phyloP scores from a whole-genome alignment of 1,284 basidiomycete genomes.

The Leccinum fallax region DNA sequence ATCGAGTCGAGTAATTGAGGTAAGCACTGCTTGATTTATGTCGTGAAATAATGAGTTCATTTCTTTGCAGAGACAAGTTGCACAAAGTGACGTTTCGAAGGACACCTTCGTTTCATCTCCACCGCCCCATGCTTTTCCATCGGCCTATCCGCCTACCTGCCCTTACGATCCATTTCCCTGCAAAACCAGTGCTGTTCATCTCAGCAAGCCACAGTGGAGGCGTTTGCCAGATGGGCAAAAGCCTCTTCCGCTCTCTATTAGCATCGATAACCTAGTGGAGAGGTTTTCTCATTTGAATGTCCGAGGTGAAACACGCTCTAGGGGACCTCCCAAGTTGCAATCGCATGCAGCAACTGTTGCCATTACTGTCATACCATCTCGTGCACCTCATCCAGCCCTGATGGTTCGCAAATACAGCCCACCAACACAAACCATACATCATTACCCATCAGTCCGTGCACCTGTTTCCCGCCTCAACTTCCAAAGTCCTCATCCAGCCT shows the following conservation, averaged over 20 bases:
- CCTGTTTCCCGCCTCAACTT: constrained; percentile 6
- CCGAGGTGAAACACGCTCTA: constrained; percentile 8
- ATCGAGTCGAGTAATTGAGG: neutral
- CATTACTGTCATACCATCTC: constrained; percentile 21
- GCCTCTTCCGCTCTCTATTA: neutral
- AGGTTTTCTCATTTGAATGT: constrained; percentile 22
- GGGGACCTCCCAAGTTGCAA: neutral
- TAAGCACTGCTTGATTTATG: neutral
- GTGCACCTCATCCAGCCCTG: constrained; percentile 25
- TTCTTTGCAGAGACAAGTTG: neutral
- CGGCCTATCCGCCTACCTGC: constrained; percentile 20
- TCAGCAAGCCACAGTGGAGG: constrained; percentile 8
- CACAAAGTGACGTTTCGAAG: neutral
- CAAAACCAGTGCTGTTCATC: constrained; percentile 6
- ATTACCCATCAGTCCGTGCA: neutral
- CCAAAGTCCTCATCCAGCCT: neutral
- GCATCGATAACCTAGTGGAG: constrained; percentile 16
- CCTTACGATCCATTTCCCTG: constrained; percentile 25
- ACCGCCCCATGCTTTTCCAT: constrained; percentile 25
- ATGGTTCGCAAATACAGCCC: constrained; percentile 1
- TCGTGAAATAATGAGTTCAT: neutral
- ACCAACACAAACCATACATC: neutral
- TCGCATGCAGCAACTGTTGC: constrained; percentile 20
- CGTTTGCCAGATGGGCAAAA: neutral
- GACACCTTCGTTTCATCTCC: constrained; percentile 5